Evolutionary conservation across 139 green algal genomes (phyloP), one percentile per base, ranked within the genome.

Genomic region (Picochlorum sp.): DNA sequence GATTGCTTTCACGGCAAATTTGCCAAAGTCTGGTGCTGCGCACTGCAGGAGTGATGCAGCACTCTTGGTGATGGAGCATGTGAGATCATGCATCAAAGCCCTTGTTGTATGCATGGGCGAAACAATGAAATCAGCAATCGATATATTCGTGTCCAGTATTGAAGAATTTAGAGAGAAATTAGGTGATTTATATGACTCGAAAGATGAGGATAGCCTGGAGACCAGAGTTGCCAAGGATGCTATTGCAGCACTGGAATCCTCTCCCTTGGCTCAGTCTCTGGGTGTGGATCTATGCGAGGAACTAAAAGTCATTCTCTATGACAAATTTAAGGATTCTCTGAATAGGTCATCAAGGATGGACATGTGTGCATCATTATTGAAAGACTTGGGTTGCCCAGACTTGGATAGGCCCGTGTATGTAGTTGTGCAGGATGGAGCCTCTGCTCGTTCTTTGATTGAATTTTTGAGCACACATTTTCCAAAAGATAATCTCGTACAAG

Each of bases 61-160:
- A 16, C 45, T 76, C 31, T 63, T 57, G 2, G 54, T 76, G 14
- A 66, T 71, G 70, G 51, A 71, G 62, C 70, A 76, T 6, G 70
- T 72, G 20, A 56, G 51, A 7, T 45, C 62, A 24, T 76, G 70
- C 31, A 52, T 66, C 23, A 41, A 47, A 21, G 63, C 70, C 4
- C 57, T 76, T 44, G 50, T 56, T 54, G 63, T 34, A 8, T 26
- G 68, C n/a, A 54, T 76, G 55, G 70, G 71, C 47, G 41, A 54
- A 37, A 63, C 62, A 1, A 45, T 60, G 0, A 34, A 26, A 2
- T 31, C 54, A 10, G 68, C 61, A 54, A 54, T 76, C 24, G 26
- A 31, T n/a, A 26, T 28, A 28, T 61, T 76, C 37, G 45, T 60
- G 1, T 24, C 30, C 6, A 56, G 55, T n/a, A 30, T 76, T 15